These are phyloP conservation scores for Exophiala aquamarina DNA, from an alignment of 2,329 filamentous ascomycete genomes.

Conservation along the genomic window DNA sequence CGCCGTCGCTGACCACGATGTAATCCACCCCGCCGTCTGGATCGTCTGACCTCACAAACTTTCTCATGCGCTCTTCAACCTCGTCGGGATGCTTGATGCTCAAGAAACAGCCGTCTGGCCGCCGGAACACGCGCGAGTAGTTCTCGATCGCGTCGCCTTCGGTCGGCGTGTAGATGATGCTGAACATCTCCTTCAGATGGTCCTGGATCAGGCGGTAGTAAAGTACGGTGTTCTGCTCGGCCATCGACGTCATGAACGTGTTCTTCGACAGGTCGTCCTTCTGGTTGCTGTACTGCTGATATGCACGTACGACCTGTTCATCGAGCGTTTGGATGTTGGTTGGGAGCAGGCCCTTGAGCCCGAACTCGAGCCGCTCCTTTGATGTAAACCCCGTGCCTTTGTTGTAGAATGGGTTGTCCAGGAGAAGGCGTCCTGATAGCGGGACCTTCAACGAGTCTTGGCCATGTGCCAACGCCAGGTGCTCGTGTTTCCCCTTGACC, in stretches of 20 bases:
- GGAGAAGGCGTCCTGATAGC: slow-evolving; percentile 37
- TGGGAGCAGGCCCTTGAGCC: slow-evolving; percentile 71
- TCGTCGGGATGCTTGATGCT: slow-evolving; percentile 68
- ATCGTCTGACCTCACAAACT: slow-evolving; percentile 70
- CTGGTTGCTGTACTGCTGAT: slow-evolving; percentile 70
- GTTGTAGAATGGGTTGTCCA: slow-evolving; percentile 71
- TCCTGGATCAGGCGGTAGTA: slow-evolving; percentile 74
- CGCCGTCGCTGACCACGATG: slow-evolving; percentile 77
- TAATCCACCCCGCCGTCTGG: slow-evolving; percentile 63
- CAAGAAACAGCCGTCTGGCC: slow-evolving; percentile 78
- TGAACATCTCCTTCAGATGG: slow-evolving; percentile 84
- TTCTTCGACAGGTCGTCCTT: slow-evolving; percentile 74
- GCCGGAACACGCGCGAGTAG: slow-evolving; percentile 74
- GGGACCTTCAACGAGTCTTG: too few species aligned
- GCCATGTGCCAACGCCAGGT: too few species aligned
- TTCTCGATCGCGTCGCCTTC: slow-evolving; percentile 80
- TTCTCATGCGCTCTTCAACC: slow-evolving; percentile 64
- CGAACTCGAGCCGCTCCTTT: slow-evolving; percentile 68
- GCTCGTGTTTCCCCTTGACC: too few species aligned
- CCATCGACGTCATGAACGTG: slow-evolving; percentile 81
- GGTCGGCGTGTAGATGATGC: slow-evolving; percentile 86
- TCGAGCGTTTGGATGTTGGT: slow-evolving; percentile 71
- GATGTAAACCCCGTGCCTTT: slow-evolving; percentile 77
- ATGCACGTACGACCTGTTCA: slow-evolving; percentile 73
- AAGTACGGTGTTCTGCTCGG: slow-evolving; percentile 80